These are phyloP conservation scores for Cryphonectria parasitica DNA, from an alignment of 2,329 filamentous ascomycete species.

Conservation along the genomic window DNA sequence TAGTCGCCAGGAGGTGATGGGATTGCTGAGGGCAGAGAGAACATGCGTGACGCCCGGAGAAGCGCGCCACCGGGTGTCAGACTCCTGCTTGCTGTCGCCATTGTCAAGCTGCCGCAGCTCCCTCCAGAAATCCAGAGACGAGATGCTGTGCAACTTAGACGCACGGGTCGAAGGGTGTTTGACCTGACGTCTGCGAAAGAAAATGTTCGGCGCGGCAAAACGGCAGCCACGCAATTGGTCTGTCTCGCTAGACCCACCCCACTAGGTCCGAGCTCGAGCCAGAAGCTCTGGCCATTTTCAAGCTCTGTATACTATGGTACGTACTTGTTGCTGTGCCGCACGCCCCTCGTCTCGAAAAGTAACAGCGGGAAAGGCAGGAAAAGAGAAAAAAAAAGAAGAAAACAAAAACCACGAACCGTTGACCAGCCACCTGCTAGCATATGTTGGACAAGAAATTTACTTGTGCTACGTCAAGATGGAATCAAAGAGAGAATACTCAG, in stretches of 20 bases:
- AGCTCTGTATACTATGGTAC: not conserved
- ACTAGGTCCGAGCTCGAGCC: constrained; percentile 10
- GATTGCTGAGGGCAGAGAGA: constrained; percentile 80
- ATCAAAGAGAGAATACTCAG: not conserved
- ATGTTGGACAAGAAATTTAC: not conserved
- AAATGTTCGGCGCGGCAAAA: constrained; percentile 11
- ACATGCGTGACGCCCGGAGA: constrained; percentile 85
- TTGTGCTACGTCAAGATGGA: not conserved
- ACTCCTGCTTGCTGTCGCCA: constrained; percentile 35
- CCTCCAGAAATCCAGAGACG: constrained; percentile 7
- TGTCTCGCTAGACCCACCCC: not conserved
- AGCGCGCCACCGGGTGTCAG: constrained; percentile 69
- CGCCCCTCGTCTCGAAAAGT: not conserved
- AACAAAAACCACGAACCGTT: not conserved
- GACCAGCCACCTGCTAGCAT: not conserved
- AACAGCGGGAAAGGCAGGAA: not conserved
- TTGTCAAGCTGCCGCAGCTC: constrained; percentile 30
- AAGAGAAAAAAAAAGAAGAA: no score
- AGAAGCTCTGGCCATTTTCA: not conserved
- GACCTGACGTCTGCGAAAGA: constrained; percentile 13
- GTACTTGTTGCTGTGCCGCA: not conserved
- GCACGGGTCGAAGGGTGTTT: not conserved
- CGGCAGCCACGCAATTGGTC: constrained; percentile 12
- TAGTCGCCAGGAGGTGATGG: constrained; percentile 60
- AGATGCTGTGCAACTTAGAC: not conserved